Percentiles rank a stretch among this genome's conserved stretches.
Conservation (phyloP, 1,284 basidiomycete genomes). For the Trichosporon inkin region DNA sequence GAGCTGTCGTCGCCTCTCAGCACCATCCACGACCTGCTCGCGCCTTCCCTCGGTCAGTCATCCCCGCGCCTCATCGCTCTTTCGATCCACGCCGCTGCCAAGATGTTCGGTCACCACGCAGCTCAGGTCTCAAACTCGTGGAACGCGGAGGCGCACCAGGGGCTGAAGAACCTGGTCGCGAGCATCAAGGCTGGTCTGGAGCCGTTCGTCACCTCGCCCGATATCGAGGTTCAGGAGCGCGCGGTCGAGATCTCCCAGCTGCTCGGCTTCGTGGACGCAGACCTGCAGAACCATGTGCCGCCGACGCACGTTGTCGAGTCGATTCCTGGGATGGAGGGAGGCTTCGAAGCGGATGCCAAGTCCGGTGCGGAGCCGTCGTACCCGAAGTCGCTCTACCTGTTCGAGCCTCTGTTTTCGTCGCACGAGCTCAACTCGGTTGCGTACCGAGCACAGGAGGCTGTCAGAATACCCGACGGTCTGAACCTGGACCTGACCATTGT, state of each 20-base stretch:
- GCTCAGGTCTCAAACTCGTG: conserved; percentile 69
- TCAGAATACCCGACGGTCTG: conserved; percentile 75
- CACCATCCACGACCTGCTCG: conserved; percentile 58
- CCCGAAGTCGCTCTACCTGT: conserved; percentile 83
- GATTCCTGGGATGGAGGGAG: conserved; percentile 45
- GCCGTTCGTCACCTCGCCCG: conserved; percentile 57
- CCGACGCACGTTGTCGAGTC: conserved; percentile 26
- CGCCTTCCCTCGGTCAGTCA: conserved; percentile 55
- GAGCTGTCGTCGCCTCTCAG: conserved; percentile 37
- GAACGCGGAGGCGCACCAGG: conserved; percentile 52
- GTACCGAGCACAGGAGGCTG: conserved; percentile 68
- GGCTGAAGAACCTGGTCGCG: conserved; percentile 61
- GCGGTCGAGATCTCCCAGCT: conserved; percentile 76
- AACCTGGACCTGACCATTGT: conserved; percentile 83
- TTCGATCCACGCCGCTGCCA: conserved; percentile 76
- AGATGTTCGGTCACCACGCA: conserved; percentile 82
- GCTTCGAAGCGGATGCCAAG: conserved; percentile 33
- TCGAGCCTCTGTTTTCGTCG: conserved; percentile 71
- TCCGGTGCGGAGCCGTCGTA: conserved; percentile 46
- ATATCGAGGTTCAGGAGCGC: conserved; percentile 90
- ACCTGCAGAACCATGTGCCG: conserved; percentile 60
- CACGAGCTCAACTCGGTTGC: conserved; percentile 87
- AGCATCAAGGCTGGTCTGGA: conserved; percentile 59
- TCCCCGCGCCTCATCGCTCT: conserved; percentile 63
- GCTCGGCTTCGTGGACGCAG: conserved; percentile 73